Evolutionary conservation across 2,329 filamentous ascomycete genomes (phyloP), one percentile per base, ranked within the genome.

Genomic region (Fusarium sp.): DNA sequence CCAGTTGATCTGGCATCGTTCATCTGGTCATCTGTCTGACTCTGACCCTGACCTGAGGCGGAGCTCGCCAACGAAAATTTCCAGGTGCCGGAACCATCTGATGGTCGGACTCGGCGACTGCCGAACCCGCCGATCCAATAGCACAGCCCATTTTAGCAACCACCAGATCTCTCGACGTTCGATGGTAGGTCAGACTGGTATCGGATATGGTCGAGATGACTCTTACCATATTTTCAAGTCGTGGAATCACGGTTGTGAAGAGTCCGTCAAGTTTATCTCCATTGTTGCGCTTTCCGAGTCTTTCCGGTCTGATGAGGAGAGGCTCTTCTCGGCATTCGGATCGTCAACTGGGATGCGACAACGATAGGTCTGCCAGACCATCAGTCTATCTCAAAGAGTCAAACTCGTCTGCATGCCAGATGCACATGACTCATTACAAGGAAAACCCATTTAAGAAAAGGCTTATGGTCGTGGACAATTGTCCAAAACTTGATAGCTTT

Each of bases 11-110:
- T 41, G 34, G 18, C 20, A 25, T 30, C 34, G 9, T 52, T 32
- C 23, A 27, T 52, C 14, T 39, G 27, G 27, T 30, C 48, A 52
- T 52, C 30, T 32, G 30, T 32, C 30, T 32, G 16, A 18, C 23
- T 14, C 25, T 8, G 25, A 30, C 0, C 48, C 43, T 48, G 43
- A 52, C 10, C 48, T 52, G 48, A 52, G n/a, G 48, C 61, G 50
- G 68, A 71, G 69, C n/a, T 74, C 48, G 23, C 25, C 57, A 52
- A 34, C 34, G 25, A 41, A 45, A 34, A 50, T 72, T 52, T 62
- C 48, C 27, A 56, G 60, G 32, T 43, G 50, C 41, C 35, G 50
- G 39, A 72, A 72, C 64, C 71, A 57, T 69, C 71, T 69, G 71
- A 74, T 61, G 20, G 39, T 43, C 63, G 60, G 54, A 23, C 30